Evolutionary conservation across 1,284 basidiomycete genomes (phyloP).

Genomic region (Trichosporon sp.): DNA sequence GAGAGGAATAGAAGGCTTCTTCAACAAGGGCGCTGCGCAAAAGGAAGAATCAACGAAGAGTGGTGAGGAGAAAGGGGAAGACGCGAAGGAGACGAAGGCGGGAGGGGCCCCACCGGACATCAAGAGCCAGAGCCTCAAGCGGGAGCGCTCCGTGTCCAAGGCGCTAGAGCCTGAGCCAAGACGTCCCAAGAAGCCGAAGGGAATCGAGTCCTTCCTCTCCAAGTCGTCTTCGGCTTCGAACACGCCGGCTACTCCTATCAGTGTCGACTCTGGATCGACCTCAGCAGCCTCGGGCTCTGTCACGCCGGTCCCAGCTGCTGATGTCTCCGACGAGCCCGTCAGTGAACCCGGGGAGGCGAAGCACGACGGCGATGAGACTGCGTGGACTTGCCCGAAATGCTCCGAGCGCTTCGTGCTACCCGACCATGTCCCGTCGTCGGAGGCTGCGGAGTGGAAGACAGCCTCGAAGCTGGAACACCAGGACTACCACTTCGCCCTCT

Average conservation of each 20-base stretch:
- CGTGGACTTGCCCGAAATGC: slow-evolving; percentile 39
- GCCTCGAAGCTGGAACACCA: slow-evolving; percentile 70
- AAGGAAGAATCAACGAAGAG: too few relatives aligned
- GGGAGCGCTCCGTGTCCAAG: neutral
- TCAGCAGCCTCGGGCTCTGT: neutral
- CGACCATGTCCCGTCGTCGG: slow-evolving; percentile 16
- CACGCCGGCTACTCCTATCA: neutral
- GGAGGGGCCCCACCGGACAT: too few relatives aligned
- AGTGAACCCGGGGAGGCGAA: too few relatives aligned
- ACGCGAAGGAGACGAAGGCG: neutral
- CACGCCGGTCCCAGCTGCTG: neutral
- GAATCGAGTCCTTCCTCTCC: neutral
- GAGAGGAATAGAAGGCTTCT: slow-evolving; percentile 82
- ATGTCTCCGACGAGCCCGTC: neutral
- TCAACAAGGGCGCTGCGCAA: slow-evolving; percentile 54
- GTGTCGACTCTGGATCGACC: neutral
- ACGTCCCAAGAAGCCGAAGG: neutral
- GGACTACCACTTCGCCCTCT: slow-evolving; percentile 83
- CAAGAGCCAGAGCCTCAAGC: neutral
- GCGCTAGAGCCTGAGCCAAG: neutral
- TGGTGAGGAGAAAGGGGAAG: too few relatives aligned
- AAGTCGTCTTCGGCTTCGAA: neutral
- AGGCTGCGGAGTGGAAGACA: slow-evolving; percentile 38
- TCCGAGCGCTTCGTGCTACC: slow-evolving; percentile 27
- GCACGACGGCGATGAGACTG: neutral